Evolutionary conservation across 192 early-diverging fungal species (phyloP).

Genomic region (Dissophora ornata): DNA sequence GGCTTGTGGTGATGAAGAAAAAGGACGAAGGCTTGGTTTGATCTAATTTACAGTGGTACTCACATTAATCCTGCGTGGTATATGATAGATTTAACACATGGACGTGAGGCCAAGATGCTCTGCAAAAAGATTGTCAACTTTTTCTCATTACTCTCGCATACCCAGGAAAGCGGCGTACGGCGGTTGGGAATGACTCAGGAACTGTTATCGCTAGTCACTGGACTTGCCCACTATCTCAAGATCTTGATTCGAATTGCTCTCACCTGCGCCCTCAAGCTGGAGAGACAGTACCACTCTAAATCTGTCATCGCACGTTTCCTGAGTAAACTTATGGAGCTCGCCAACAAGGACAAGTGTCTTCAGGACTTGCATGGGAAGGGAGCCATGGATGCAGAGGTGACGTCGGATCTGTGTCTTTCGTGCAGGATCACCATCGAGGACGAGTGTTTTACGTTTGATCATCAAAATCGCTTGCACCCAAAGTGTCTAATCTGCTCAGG

Average conservation of each 20-base stretch:
- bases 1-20: too few species aligned
- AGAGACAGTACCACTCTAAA: slow-evolving; percentile 63
- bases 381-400: slow-evolving; percentile 64
- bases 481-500: slow-evolving; percentile 81
- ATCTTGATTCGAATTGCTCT: slow-evolving; percentile 89
- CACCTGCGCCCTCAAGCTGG: slow-evolving; percentile 85
- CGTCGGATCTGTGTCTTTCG: slow-evolving; percentile 84
- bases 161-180: slow-evolving; percentile 66
- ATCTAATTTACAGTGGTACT: not conserved
- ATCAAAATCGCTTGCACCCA: slow-evolving; percentile 81
- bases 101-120: slow-evolving; percentile 93
- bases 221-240: slow-evolving; percentile 93
- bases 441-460: slow-evolving; percentile 79
- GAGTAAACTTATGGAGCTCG: slow-evolving; percentile 80
- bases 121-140: slow-evolving; percentile 96
- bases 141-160: slow-evolving; percentile 88
- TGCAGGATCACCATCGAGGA: slow-evolving; percentile 89
- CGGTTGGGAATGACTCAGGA: slow-evolving; percentile 81
- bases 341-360: slow-evolving; percentile 66
- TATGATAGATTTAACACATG: slow-evolving; percentile 61
- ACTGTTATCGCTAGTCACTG: slow-evolving; percentile 88
- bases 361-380: slow-evolving; percentile 39
- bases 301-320: slow-evolving; percentile 76
- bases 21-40: too few species aligned
- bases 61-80: not conserved